Base-by-base conservation (phyloP, 2,329 filamentous ascomycete species). In the Zymoseptoria crescenta region DNA sequence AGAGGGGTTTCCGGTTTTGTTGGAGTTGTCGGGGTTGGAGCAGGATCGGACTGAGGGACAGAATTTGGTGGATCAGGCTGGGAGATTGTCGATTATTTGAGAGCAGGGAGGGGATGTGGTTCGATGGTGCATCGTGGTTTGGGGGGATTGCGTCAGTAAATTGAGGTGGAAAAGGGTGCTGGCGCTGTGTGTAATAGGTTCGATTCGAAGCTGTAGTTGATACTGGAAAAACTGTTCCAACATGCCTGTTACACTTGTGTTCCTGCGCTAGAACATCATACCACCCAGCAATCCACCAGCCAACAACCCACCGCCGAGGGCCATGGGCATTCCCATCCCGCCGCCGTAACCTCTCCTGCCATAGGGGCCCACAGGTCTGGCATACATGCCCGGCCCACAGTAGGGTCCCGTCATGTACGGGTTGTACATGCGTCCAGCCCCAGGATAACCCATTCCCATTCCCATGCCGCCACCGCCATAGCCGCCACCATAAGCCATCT, bases 211-310 rank as follows among this genome's bases (percentile, higher is more conserved):
- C 24, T 24, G 24, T 24, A 24, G 24, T 24, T 24, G 24, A 24
- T 24, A 24, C 24, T 24, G 2, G 24, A 24, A 24, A 24, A 4
- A 24, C 24, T 24, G 24, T 24, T 24, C 24, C 24, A 24, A 3
- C 24, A 24, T 24, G 24, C 35, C 35, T 16, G 4, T 16, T 45
- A n/a, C 35, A 6, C 6, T 6, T 7, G 10, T 6, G 10, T 45
- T 13, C 5, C 16, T 1, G 27, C 8, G 13, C 24, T 62, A 64
- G 49, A 64, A 64, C 51, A 78, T 52, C 56, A 77, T 60, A n/a
- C 76, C 75, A 8, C 79, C 79, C 8, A 81, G 64, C 61, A 81
- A 62, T 53, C 77, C 57, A 49, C 80, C 80, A 48, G 78, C 78
- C 21, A 77, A 65, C 28, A 81, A 61, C n/a, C 78, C 78, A 61